phyloP scores from a whole-genome alignment of 2,329 filamentous ascomycete genomes.

The Xylariaceae sp. region DNA sequence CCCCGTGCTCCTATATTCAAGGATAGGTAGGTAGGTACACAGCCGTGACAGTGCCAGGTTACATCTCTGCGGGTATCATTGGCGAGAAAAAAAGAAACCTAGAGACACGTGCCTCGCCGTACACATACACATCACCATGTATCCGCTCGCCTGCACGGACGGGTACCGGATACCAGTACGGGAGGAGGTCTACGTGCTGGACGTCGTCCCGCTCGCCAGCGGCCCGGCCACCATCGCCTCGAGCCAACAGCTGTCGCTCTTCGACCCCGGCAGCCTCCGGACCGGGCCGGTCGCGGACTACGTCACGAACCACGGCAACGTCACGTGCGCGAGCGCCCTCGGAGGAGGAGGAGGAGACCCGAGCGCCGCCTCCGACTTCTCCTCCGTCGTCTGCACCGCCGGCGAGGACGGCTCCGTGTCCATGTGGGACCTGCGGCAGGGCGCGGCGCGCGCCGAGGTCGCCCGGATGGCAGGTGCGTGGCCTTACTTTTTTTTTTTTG shows the following conservation, averaged over 20 bases:
- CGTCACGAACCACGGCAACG: conserved; percentile 48
- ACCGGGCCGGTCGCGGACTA: conserved; percentile 27
- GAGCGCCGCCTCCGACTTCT: too few species aligned
- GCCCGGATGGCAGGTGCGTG: conserved; percentile 39
- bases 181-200: conserved; percentile 48
- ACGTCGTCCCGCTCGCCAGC: conserved; percentile 42
- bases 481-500: too few species aligned
- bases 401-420: conserved; percentile 63
- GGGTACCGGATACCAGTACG: conserved; percentile 30
- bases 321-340: conserved; percentile 54
- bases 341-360: conserved; percentile 30
- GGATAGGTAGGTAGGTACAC: too few species aligned
- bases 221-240: conserved; percentile 59
- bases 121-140: too few species aligned
- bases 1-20: too few species aligned
- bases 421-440: conserved; percentile 56
- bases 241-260: conserved; percentile 60
- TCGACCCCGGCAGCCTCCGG: conserved; percentile 52
- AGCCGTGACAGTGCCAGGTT: too few species aligned
- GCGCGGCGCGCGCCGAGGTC: conserved; percentile 30
- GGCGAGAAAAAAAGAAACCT: too few species aligned
- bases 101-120: too few species aligned
- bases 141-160: conserved; percentile 31
- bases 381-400: conserved; percentile 56
- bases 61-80: too few species aligned